Conservation (phyloP, 2,329 filamentous ascomycete species). For the Ophiostoma novo-ulmi region DNA sequence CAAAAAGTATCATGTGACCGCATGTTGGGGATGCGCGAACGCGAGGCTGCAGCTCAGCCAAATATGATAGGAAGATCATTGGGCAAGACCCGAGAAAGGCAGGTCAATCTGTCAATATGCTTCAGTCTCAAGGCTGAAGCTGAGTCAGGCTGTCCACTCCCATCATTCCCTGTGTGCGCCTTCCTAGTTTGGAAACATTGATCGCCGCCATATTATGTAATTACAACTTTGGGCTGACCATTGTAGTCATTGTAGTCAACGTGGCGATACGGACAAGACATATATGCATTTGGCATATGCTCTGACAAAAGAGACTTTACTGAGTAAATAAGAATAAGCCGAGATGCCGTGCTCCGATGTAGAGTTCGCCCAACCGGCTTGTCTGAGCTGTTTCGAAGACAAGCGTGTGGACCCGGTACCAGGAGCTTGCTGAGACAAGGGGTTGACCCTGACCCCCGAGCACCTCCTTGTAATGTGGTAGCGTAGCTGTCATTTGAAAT, state of each 20-base stretch:
- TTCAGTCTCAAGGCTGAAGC: neutral
- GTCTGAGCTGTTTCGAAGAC: conserved; percentile 10
- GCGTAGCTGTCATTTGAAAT: neutral
- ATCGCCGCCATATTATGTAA: neutral
- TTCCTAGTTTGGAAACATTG: neutral
- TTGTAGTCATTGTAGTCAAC: neutral
- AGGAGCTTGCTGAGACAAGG: conserved; percentile 16
- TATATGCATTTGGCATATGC: neutral
- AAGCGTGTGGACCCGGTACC: conserved; percentile 3
- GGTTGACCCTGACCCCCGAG: neutral
- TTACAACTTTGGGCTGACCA: neutral
- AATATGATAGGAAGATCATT: neutral
- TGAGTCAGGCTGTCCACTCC: neutral
- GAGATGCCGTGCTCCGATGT: neutral
- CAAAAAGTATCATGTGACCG: too few species aligned
- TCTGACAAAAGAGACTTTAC: neutral
- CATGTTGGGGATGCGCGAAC: neutral
- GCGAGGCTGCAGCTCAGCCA: neutral
- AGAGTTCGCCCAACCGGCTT: neutral
- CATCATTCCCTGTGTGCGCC: neutral
- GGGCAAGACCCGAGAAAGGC: neutral
- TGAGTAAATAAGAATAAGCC: neutral
- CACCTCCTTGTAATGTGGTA: conserved; percentile 2
- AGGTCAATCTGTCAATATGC: neutral
- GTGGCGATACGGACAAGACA: neutral